A percentile compares a stretch with the other conserved stretches of the same genome.
Evolutionary conservation across 1,284 basidiomycete species (phyloP).

Genomic region (Rhodotorula sp.): DNA sequence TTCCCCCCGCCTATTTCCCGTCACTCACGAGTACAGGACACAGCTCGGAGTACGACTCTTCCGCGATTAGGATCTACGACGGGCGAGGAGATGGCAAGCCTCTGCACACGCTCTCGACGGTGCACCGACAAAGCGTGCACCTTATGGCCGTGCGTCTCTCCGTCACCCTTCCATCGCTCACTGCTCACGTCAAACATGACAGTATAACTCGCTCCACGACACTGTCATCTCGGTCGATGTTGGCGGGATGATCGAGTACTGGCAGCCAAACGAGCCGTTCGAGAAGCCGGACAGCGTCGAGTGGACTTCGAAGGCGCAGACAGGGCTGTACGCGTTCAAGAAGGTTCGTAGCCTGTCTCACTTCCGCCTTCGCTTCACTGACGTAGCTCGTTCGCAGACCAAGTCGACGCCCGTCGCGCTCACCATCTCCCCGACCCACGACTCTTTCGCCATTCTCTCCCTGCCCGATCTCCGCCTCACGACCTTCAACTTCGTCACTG

Average conservation of each 20-base stretch:
- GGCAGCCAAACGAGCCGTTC: conserved; percentile 84
- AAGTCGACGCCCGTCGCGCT: conserved; percentile 88
- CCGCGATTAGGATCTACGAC: conserved; percentile 84
- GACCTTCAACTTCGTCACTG: conserved; percentile 85
- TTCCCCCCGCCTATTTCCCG: not conserved
- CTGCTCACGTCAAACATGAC: conserved; percentile 49
- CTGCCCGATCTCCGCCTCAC: conserved; percentile 89
- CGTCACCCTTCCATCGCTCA: conserved; percentile 53
- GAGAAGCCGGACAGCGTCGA: conserved; percentile 75
- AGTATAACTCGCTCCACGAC: conserved; percentile 89
- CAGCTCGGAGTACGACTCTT: conserved; percentile 74
- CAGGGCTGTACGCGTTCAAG: conserved; percentile 97
- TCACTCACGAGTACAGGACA: not conserved
- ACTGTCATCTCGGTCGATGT: conserved; percentile 93
- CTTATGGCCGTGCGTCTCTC: conserved; percentile 70
- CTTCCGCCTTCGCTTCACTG: not conserved
- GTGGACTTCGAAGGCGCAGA: conserved; percentile 87
- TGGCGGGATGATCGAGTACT: conserved; percentile 93
- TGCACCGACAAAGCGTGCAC: conserved; percentile 80
- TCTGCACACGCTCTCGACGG: conserved; percentile 66
- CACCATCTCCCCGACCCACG: conserved; percentile 82
- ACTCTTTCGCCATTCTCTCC: conserved; percentile 87
- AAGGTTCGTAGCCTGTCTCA: conserved; percentile 62
- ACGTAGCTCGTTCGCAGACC: conserved; percentile 57
- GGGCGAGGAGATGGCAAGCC: conserved; percentile 79